These are phyloP conservation scores for Senna tora DNA, from an alignment of 306 rosid genomes.

Conservation along the genomic window DNA sequence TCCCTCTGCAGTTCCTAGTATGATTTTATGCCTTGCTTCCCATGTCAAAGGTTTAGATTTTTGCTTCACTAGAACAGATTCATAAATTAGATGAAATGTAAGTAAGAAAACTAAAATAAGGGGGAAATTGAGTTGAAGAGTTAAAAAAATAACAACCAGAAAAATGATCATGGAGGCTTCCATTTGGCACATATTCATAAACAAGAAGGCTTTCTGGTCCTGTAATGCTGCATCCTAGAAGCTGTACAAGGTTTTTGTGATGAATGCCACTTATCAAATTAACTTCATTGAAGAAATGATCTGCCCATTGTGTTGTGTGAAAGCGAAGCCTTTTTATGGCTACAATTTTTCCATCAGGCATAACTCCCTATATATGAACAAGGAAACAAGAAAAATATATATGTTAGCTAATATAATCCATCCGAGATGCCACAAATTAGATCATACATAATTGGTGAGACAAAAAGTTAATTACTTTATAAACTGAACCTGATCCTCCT, in stretches of 20 bases:
- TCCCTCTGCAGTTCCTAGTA: conserved; percentile 64
- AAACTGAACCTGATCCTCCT: conserved; percentile 87
- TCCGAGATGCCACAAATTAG: no score
- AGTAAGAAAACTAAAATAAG: conserved; percentile 1
- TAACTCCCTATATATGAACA: conserved; percentile 50
- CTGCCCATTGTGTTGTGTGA: conserved; percentile 54
- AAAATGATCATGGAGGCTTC: conserved; percentile 61
- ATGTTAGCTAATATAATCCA: no score
- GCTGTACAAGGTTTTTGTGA: conserved; percentile 55
- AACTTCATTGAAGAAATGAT: conserved; percentile 51
- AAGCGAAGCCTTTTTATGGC: conserved; percentile 63
- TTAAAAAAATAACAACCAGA: conserved; percentile 38
- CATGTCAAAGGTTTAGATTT: conserved; percentile 36
- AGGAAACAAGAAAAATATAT: no score
- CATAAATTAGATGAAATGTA: neutral
- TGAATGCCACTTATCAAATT: conserved; percentile 48
- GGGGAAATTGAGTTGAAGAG: no score
- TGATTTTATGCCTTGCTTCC: conserved; percentile 39
- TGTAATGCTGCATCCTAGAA: conserved; percentile 73
- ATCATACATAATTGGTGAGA: neutral
- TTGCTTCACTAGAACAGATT: conserved; percentile 33
- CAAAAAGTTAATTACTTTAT: conserved; percentile 46
- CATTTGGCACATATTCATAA: conserved; percentile 69
- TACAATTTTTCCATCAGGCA: conserved; percentile 44
- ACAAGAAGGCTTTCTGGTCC: conserved; percentile 84